Conservation (phyloP, 169 alveolate species). For the Perkinsus olseni region DNA sequence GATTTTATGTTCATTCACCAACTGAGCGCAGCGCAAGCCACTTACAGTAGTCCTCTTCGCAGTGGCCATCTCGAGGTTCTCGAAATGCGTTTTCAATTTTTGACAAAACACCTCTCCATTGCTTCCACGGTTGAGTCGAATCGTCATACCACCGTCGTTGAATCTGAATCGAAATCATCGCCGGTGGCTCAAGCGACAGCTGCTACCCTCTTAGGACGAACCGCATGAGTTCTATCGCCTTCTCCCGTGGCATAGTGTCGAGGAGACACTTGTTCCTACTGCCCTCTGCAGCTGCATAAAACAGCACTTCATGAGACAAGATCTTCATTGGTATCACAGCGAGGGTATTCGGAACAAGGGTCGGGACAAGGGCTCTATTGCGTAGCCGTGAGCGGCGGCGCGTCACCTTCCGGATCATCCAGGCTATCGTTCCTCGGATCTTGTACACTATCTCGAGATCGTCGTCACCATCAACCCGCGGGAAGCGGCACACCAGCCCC, state of each 20-base stretch:
- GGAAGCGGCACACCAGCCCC: neutral
- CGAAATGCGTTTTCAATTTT: neutral
- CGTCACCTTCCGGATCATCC: neutral
- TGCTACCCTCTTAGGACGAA: neutral
- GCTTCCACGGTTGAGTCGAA: neutral
- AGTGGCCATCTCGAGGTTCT: neutral
- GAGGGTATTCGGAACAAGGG: neutral
- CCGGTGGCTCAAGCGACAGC: neutral
- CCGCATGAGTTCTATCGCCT: neutral
- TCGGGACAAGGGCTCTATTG: too few species aligned
- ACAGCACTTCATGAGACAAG: neutral
- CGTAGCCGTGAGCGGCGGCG: neutral
- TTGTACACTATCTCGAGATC: neutral
- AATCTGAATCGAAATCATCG: neutral
- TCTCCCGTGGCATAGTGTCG: neutral
- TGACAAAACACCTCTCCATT: neutral
- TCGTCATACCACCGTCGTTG: neutral
- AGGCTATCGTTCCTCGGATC: neutral
- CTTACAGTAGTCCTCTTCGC: neutral
- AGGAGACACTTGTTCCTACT: neutral
- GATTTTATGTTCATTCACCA: neutral
- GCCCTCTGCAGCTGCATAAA: neutral
- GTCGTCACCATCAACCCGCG: neutral
- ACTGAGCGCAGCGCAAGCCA: too few species aligned
- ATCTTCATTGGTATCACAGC: neutral